phyloP scores from a whole-genome alignment of 371 early-diverging fungal genomes.

The Ordospora pajunii region DNA sequence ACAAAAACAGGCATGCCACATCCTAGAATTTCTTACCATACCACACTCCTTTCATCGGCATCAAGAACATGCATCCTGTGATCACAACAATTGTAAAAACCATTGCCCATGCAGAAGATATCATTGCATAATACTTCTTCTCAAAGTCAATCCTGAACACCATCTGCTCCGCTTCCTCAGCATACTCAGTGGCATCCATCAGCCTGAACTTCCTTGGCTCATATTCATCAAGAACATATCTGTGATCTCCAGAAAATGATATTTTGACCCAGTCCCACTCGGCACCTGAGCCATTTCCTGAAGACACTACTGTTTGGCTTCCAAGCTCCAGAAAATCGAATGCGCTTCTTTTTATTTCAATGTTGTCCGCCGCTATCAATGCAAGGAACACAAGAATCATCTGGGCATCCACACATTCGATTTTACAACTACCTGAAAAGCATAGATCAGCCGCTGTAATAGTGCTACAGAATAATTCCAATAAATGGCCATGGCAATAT shows the following conservation, averaged over 20 bases:
- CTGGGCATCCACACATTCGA: background rate
- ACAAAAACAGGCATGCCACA: background rate
- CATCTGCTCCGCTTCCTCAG: background rate
- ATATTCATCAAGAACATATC: background rate
- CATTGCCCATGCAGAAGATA: background rate
- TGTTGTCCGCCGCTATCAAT: background rate
- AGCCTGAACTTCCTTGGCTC: background rate
- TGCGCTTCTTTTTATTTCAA: background rate
- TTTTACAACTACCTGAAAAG: background rate
- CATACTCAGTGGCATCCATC: background rate
- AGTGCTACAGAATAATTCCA: too few relatives aligned
- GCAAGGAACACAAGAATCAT: background rate
- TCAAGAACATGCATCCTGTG: background rate
- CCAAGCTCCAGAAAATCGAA: background rate
- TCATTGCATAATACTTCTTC: background rate
- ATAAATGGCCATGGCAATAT: too few relatives aligned
- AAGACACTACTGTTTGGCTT: background rate
- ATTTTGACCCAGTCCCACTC: background rate
- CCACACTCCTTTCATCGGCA: background rate
- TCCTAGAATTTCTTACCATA: background rate
- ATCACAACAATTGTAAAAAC: background rate
- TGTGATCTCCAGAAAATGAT: constrained; percentile 1
- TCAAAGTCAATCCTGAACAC: background rate
- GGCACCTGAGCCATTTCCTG: background rate
- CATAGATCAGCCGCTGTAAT: background rate